Evolutionary conservation across 106 monocot genomes (phyloP), one percentile per base, ranked within the genome.

Genomic region (Allium sativum): DNA sequence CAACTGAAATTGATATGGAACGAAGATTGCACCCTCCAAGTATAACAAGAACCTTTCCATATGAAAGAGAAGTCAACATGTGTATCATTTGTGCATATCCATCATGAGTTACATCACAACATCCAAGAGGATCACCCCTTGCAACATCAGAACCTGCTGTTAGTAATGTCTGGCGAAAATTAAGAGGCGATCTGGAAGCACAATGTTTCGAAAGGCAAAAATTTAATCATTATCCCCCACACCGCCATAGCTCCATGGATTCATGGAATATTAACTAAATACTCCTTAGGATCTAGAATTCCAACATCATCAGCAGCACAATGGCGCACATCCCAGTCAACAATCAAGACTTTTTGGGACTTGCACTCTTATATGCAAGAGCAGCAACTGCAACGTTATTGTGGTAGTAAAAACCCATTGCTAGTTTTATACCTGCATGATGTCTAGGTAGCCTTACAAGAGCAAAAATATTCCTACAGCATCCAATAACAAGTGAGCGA

Each of bases 311-410:
- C n/a, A n/a, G n/a, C n/a, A n/a, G n/a, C n/a, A 45, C 96, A 90
- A 75, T 98, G 96, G 59, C 92, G 96, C 13, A 98, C 96, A 81
- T 98, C 96, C 95, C 94, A 95, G 62, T 95, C 94, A 72, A 98
- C 82, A 76, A 98, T 98, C 55, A 98, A 70, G 48, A 98, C 82
- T 84, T 77, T 98, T 88, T 76, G 52, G 96, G 91, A 70, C 92
- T 88, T 44, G 91, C 91, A 73, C 82, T 68, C 66, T 83, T 75
- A 40, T 87, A 90, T 72, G 96, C 87, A 45, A 81, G 70, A 66
- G 88, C 92, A 66, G 96, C 91, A 70, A 98, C 74, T 45, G 91
- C 96, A 52, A 85, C 92, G 78, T 98, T 98, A 59, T 98, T 98
- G 56, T 98, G 92, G 53, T 91, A 82, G 65, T 91, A 98, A 52